Evolutionary conservation across 2,329 filamentous ascomycete genomes (phyloP).

Genomic region (Pyrenophora teres): DNA sequence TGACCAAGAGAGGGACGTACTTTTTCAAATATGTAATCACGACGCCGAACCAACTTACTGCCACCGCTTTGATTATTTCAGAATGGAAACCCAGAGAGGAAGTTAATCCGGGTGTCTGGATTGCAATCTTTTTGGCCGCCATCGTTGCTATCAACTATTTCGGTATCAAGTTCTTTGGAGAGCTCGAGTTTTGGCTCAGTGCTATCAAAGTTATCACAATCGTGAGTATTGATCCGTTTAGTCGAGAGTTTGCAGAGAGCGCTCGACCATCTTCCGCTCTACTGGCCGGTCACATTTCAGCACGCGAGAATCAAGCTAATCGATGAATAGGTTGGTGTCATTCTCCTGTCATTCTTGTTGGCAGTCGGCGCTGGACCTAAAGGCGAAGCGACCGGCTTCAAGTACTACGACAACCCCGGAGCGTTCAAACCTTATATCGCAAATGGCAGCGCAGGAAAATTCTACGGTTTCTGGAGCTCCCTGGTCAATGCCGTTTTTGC

Average conservation of each 20-base stretch:
- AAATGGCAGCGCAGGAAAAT: slow-evolving; percentile 44
- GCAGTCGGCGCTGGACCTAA: slow-evolving; percentile 50
- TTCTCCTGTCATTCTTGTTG: slow-evolving; percentile 52
- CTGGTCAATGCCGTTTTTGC: slow-evolving; percentile 80
- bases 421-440: slow-evolving; percentile 51
- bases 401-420: slow-evolving; percentile 52
- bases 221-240: slow-evolving; percentile 13
- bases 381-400: slow-evolving; percentile 50
- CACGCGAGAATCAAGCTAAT: background rate
- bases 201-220: slow-evolving; percentile 54
- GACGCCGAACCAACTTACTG: slow-evolving; percentile 83
- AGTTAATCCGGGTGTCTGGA: slow-evolving; percentile 80
- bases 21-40: slow-evolving; percentile 81
- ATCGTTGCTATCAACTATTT: slow-evolving; percentile 55
- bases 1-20: too few species aligned
- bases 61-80: slow-evolving; percentile 76
- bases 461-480: slow-evolving; percentile 64
- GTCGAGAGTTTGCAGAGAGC: too few species aligned
- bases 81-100: slow-evolving; percentile 71
- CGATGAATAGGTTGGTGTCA: slow-evolving; percentile 45
- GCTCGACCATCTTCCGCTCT: too few species aligned
- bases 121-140: slow-evolving; percentile 60
- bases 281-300: background rate
- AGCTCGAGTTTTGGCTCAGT: slow-evolving; percentile 57
- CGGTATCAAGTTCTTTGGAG: slow-evolving; percentile 62